These are phyloP conservation scores for Waltergamsia citrina DNA, from an alignment of 2,329 filamentous ascomycete genomes.

Conservation along the genomic window DNA sequence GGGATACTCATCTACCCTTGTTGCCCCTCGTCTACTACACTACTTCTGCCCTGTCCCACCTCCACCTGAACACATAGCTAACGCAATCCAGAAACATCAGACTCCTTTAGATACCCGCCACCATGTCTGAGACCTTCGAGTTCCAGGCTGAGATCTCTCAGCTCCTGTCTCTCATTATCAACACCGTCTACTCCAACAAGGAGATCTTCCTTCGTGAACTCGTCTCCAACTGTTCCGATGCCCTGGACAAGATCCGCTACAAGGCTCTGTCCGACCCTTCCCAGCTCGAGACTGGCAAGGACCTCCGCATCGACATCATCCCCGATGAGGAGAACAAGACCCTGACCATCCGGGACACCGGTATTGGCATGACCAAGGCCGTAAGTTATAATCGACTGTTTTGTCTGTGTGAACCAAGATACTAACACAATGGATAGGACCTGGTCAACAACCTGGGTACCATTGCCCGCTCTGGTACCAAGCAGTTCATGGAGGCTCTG, in stretches of 20 bases:
- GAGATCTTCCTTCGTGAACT: constrained; percentile 99
- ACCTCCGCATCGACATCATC: constrained; percentile 98
- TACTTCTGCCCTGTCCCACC: too few species aligned
- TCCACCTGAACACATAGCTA: constrained; percentile 1
- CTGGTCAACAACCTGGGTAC: constrained; percentile 99
- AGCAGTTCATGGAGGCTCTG: constrained; percentile 99
- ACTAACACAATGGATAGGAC: constrained; percentile 45
- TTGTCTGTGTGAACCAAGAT: too few species aligned
- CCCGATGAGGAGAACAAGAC: constrained; percentile 97
- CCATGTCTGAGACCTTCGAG: constrained; percentile 97
- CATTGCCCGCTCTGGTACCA: constrained; percentile 97
- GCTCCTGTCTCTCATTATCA: constrained; percentile 99
- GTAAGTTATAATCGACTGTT: constrained; percentile 44
- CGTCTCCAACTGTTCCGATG: constrained; percentile 97
- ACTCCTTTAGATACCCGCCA: constrained; percentile 36
- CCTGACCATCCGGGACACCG: constrained; percentile 90
- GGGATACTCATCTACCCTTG: too few species aligned
- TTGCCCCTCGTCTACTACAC: too few species aligned
- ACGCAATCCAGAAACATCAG: constrained; percentile 9
- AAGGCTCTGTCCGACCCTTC: constrained; percentile 92
- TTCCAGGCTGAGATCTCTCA: constrained; percentile 99
- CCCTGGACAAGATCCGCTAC: constrained; percentile 99
- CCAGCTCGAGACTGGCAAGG: constrained; percentile 96
- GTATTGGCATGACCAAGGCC: constrained; percentile 99
- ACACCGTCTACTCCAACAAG: constrained; percentile 99